Percentiles rank a stretch among this genome's conserved stretches.
Conservation (phyloP, 257 asterid species). For the Haberlea rhodopensis region DNA sequence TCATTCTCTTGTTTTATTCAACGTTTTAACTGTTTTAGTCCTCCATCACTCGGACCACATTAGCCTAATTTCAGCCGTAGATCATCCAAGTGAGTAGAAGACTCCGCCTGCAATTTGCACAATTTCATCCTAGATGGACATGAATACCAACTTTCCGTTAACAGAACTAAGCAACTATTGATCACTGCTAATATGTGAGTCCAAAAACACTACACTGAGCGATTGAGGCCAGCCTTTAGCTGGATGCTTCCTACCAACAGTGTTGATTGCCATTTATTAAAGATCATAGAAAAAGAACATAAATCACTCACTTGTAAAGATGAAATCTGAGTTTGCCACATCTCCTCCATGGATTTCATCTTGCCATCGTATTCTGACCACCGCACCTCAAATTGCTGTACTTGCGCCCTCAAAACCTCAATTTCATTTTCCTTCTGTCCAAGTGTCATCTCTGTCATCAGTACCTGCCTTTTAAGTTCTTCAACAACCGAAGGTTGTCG, state of each 20-base stretch:
- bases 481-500: constrained; percentile 39
- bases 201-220: too few relatives aligned
- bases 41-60: neutral
- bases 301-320: constrained; percentile 63
- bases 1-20: neutral
- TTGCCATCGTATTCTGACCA: constrained; percentile 57
- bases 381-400: constrained; percentile 42
- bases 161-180: neutral
- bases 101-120: neutral
- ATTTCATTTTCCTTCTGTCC: constrained; percentile 56
- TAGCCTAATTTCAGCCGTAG: neutral
- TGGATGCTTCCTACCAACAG: constrained; percentile 2
- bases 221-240: constrained; percentile 3
- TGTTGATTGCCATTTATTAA: neutral
- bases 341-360: constrained; percentile 59
- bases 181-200: neutral
- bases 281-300: constrained; percentile 1
- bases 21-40: neutral
- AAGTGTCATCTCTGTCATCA: constrained; percentile 44
- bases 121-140: neutral
- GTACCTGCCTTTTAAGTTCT: constrained; percentile 50
- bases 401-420: constrained; percentile 49
- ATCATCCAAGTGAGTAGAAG: neutral
- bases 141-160: neutral
- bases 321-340: constrained; percentile 64